Evolutionary conservation across 768 basidiomycete species (phyloP).

Genomic region (Leccinum obscurum): DNA sequence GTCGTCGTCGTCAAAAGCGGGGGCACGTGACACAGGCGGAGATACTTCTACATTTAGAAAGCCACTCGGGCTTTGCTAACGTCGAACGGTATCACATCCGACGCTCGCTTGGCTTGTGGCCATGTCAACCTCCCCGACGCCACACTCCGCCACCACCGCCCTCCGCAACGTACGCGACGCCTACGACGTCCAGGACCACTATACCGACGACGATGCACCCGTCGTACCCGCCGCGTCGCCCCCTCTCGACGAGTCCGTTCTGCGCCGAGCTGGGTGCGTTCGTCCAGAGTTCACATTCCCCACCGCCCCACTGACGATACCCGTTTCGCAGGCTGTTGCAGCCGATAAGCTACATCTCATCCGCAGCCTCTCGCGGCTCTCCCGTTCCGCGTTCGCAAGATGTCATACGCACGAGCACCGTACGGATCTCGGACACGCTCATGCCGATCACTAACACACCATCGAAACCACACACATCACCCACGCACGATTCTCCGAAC

Average conservation of each 20-base stretch:
- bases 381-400: conserved; percentile 53
- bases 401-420: conserved; percentile 64
- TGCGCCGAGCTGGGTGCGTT: conserved; percentile 58
- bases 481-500: conserved; percentile 2
- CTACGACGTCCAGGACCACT: background rate
- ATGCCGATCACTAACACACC: conserved; percentile 19
- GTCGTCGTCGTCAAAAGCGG: background rate
- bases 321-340: conserved; percentile 52
- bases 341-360: conserved; percentile 46
- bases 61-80: background rate
- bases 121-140: conserved; percentile 13
- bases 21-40: conserved; percentile 16
- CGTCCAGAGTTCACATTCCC: background rate
- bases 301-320: background rate
- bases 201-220: conserved; percentile 14
- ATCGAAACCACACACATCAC: background rate
- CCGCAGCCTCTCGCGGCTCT: conserved; percentile 22
- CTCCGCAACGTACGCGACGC: conserved; percentile 2
- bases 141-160: conserved; percentile 2
- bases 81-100: conserved; percentile 3
- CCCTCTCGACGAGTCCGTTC: conserved; percentile 39
- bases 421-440: conserved; percentile 58
- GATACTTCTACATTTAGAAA: conserved; percentile 6
- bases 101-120: background rate
- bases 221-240: conserved; percentile 22